Conservation (phyloP, 495 filamentous ascomycete species). For the Penicillium dipodomyicola region DNA sequence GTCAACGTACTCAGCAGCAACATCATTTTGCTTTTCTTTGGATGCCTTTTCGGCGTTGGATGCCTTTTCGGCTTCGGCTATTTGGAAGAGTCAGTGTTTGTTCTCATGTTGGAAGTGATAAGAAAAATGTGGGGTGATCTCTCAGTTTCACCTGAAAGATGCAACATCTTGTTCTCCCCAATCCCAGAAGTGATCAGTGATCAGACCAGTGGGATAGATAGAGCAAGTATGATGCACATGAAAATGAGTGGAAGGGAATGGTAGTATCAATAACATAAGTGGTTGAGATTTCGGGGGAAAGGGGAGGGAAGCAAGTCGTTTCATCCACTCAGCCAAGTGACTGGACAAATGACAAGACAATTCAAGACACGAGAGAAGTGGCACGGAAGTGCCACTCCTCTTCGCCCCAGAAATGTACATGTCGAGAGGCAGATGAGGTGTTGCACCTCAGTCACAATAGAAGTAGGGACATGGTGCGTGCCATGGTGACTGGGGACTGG, state of each 20-base stretch:
- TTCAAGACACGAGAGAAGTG: background rate
- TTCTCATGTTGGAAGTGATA: background rate
- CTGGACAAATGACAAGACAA: background rate
- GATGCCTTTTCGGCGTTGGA: background rate
- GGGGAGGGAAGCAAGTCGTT: background rate
- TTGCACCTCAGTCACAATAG: background rate
- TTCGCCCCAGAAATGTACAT: background rate
- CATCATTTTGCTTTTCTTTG: background rate
- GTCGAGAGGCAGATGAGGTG: background rate
- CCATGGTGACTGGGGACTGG: background rate
- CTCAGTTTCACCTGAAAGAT: background rate
- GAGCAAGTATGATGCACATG: background rate
- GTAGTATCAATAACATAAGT: background rate
- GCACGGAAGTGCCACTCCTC: background rate
- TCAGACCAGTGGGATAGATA: background rate
- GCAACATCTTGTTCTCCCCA: background rate
- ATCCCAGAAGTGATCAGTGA: background rate
- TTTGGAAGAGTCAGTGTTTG: background rate
- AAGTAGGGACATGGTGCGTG: background rate
- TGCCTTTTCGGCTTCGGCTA: background rate
- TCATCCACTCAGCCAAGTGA: background rate
- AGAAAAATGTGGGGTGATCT: background rate
- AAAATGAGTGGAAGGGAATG: background rate
- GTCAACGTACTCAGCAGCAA: slow-evolving; percentile 3
- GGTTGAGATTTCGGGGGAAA: background rate